phyloP scores from a whole-genome alignment of 2,329 filamentous ascomycete genomes.

The Chaetomiaceae sp. region DNA sequence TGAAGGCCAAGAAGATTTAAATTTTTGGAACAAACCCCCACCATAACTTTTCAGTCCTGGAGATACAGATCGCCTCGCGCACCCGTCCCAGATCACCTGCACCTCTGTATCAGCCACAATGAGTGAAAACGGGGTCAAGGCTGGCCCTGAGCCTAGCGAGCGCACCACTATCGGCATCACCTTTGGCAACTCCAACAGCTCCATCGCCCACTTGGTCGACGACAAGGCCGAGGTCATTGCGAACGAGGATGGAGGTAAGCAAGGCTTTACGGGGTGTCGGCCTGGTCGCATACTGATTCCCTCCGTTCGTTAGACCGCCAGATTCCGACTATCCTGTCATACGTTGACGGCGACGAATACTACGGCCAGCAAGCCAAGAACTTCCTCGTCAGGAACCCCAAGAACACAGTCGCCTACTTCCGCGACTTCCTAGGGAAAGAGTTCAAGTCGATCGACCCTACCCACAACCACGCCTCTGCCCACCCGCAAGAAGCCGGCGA shows the following conservation, averaged over 20 bases:
- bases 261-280: not conserved
- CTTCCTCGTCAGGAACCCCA: constrained; percentile 86
- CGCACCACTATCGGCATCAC: constrained; percentile 85
- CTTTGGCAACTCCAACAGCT: constrained; percentile 98
- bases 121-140: constrained; percentile 39
- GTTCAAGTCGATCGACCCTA: constrained; percentile 97
- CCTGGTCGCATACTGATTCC: not conserved
- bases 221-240: constrained; percentile 97
- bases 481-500: constrained; percentile 74
- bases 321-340: constrained; percentile 91
- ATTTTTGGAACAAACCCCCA: constrained; percentile 24
- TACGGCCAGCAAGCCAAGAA: constrained; percentile 92
- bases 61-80: not conserved
- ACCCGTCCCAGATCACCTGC: constrained; percentile 7
- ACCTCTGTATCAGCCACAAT: constrained; percentile 30
- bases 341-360: constrained; percentile 94
- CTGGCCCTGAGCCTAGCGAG: constrained; percentile 50
- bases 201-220: constrained; percentile 87
- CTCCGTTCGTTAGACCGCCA: constrained; percentile 67
- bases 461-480: constrained; percentile 87
- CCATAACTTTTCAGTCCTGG: constrained; percentile 8
- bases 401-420: constrained; percentile 94
- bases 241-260: constrained; percentile 91
- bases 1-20: constrained; percentile 4
- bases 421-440: constrained; percentile 93